Evolutionary conservation across 2,329 filamentous ascomycete genomes (phyloP).

Genomic region (Colletotrichum acutatum): DNA sequence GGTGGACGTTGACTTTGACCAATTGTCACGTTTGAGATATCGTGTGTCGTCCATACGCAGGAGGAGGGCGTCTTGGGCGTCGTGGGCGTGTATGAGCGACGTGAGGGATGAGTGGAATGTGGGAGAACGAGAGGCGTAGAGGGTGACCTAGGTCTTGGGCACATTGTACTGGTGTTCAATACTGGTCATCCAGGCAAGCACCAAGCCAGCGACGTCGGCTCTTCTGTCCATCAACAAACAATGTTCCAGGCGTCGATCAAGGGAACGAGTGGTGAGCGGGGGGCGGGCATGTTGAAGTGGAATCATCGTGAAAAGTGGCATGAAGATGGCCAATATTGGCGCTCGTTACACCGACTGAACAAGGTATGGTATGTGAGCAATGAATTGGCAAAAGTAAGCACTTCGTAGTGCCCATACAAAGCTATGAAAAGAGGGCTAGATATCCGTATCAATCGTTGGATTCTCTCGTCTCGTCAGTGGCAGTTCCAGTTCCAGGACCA

Average conservation of each 20-base stretch:
- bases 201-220: no score
- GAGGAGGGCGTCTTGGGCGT: neutral
- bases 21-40: neutral
- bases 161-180: no score
- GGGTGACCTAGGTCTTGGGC: no score
- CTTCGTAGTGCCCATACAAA: neutral
- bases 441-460: neutral
- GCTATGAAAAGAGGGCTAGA: neutral
- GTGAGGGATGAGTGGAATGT: conserved; percentile 30
- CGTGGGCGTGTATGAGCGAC: conserved; percentile 10
- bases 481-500: neutral
- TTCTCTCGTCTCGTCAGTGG: neutral
- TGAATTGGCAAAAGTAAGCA: neutral
- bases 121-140: neutral
- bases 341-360: neutral
- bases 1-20: neutral
- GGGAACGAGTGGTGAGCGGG: conserved; percentile 6
- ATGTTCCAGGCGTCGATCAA: conserved; percentile 12
- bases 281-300: neutral
- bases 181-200: neutral
- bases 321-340: neutral
- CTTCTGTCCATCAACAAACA: neutral
- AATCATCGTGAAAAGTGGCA: neutral
- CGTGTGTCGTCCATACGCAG: neutral
- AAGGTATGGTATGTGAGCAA: neutral